Evolutionary conservation across 2,329 filamentous ascomycete species (phyloP).

Genomic region (Elsinoe australis): DNA sequence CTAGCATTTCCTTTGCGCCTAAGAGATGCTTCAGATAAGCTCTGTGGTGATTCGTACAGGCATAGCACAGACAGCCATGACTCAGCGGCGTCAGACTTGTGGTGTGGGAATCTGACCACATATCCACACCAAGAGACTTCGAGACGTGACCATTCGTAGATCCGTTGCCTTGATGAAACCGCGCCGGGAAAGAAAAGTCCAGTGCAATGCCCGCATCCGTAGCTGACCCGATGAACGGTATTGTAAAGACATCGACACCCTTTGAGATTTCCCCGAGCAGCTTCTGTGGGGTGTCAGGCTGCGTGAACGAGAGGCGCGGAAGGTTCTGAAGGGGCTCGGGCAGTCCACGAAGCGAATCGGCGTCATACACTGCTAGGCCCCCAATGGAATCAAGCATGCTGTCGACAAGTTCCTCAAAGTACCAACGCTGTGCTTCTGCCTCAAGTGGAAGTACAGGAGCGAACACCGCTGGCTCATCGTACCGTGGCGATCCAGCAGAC

Average conservation of each 20-base stretch:
- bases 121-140: slow-evolving; percentile 61
- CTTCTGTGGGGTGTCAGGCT: slow-evolving; percentile 63
- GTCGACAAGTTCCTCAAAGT: slow-evolving; percentile 65
- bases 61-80: slow-evolving; percentile 65
- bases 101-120: slow-evolving; percentile 61
- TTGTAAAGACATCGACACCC: slow-evolving; percentile 71
- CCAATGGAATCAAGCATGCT: slow-evolving; percentile 52
- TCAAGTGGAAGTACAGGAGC: slow-evolving; percentile 66
- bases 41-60: slow-evolving; percentile 74
- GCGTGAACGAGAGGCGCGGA: slow-evolving; percentile 66
- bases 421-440: slow-evolving; percentile 67
- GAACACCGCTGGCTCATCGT: slow-evolving; percentile 47
- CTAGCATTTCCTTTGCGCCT: slow-evolving; percentile 89
- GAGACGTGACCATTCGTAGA: slow-evolving; percentile 20
- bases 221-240: slow-evolving; percentile 64
- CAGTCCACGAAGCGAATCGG: slow-evolving; percentile 60
- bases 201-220: slow-evolving; percentile 84
- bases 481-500: background rate
- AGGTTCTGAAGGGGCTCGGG: slow-evolving; percentile 53
- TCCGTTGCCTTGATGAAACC: slow-evolving; percentile 17
- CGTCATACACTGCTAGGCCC: slow-evolving; percentile 71
- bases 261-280: slow-evolving; percentile 66
- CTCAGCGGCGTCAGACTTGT: slow-evolving; percentile 56
- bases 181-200: slow-evolving; percentile 63
- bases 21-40: slow-evolving; percentile 86